Evolutionary conservation across 2,329 filamentous ascomycete species (phyloP), one percentile per base, ranked within the genome.

Genomic region (Salinomyces thailandicus): DNA sequence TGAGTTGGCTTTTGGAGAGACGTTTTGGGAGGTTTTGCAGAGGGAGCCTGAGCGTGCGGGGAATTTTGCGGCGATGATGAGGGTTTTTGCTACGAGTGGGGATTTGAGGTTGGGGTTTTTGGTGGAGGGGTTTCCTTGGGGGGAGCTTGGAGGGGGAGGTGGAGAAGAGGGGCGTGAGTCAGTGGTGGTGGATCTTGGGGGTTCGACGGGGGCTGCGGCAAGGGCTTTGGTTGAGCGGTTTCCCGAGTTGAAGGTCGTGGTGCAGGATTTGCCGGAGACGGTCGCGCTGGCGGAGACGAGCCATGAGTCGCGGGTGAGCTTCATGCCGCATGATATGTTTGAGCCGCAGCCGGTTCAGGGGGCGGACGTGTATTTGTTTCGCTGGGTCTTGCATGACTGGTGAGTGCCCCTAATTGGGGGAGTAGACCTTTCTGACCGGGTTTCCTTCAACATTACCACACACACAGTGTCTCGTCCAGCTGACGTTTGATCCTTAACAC

Each of bases 261-360:
- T 22, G 18, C 31, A 20, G 13, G 31, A 33, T 24, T n/a, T 33
- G 7, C 18, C 31, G 4, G 31, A 33, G 14, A 33, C 18, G 8
- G 14, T 33, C 8, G 31, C 31, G 4, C 14, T 6, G 8, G 31
- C 18, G 5, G 14, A 24, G 13, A n/a, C 13, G 12, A 19, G 17
- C 8, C 5, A 14, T 12, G 31, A 14, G 12, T 8, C 14, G 31
- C 13, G 17, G 14, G 31, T 24, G 16, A 33, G 7, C 11, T 33
- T 24, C 31, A 5, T 8, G 18, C n/a, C 17, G 9, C 17, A 33
- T n/a, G 17, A 18, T 18, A 13, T 33, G 9, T 22, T 24, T 15
- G 17, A 19, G 7, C 11, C 16, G 9, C 31, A 33, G 18, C 31
- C 31, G 9, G 31, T 33, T 5, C 5, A 33, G 7, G 31, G 18